Percentiles rank a stretch among this genome's conserved stretches.
These are phyloP conservation scores for Amanita muscaria DNA, from an alignment of 768 basidiomycete genomes.

Conservation along the genomic window DNA sequence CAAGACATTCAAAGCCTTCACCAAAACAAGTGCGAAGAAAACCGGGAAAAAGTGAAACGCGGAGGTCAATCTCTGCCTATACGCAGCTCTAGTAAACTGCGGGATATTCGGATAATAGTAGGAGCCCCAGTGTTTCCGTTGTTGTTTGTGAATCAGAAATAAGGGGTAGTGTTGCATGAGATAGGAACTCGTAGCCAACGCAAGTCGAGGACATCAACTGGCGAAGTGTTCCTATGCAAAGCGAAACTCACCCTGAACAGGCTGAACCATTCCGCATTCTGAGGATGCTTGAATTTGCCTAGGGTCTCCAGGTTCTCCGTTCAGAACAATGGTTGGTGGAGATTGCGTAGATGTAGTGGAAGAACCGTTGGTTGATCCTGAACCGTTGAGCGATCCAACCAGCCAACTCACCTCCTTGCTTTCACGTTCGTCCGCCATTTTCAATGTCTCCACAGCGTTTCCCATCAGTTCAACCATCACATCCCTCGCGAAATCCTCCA, in stretches of 20 bases:
- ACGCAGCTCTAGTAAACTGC: no score
- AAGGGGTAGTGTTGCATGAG: slow-evolving; percentile 48
- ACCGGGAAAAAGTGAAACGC: no score
- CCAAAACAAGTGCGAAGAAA: no score
- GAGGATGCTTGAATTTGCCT: slow-evolving; percentile 33
- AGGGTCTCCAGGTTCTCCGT: slow-evolving; percentile 22
- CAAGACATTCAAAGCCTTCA: no score
- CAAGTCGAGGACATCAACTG: slow-evolving; percentile 20
- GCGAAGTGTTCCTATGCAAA: slow-evolving; percentile 19
- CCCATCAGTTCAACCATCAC: slow-evolving; percentile 66
- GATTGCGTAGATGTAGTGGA: not conserved
- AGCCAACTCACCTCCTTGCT: slow-evolving; percentile 34
- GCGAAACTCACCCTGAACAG: slow-evolving; percentile 34
- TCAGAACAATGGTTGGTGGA: slow-evolving; percentile 13
- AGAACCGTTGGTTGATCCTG: slow-evolving; percentile 21
- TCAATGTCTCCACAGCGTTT: slow-evolving; percentile 60
- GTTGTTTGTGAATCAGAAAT: slow-evolving; percentile 36
- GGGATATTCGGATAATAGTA: no score
- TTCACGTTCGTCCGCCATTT: slow-evolving; percentile 29
- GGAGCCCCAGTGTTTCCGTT: slow-evolving; percentile 53
- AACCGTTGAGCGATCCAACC: no score
- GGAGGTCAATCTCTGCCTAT: no score
- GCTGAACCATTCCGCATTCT: slow-evolving; percentile 59
- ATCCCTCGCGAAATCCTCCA: slow-evolving; percentile 67
- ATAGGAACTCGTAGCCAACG: slow-evolving; percentile 60